phyloP scores from a whole-genome alignment of 2,329 filamentous ascomycete species.

The Gliomastix tumulicola region DNA sequence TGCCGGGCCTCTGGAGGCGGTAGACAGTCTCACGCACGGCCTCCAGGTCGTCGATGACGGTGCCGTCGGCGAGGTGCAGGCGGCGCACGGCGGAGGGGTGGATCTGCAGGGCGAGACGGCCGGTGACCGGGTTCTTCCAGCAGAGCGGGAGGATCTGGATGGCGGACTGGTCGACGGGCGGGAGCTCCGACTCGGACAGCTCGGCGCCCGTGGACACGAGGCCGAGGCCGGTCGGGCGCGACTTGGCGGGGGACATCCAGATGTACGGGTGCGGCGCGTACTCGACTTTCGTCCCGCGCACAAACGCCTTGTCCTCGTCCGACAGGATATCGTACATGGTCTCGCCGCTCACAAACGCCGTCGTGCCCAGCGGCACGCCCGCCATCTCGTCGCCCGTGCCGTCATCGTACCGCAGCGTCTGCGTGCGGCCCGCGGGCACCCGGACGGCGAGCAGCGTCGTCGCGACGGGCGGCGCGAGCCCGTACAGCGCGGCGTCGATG shows the following conservation, averaged over 20 bases:
- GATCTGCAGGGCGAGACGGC: slow-evolving; percentile 62
- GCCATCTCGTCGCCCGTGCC: slow-evolving; percentile 57
- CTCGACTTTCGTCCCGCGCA: slow-evolving; percentile 58
- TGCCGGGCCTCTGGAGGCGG: slow-evolving; percentile 63
- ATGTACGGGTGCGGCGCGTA: slow-evolving; percentile 77
- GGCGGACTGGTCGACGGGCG: slow-evolving; percentile 56
- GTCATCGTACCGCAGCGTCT: slow-evolving; percentile 69
- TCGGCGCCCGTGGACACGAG: slow-evolving; percentile 61
- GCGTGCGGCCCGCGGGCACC: slow-evolving; percentile 58
- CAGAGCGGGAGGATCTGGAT: slow-evolving; percentile 69
- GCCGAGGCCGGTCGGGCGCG: slow-evolving; percentile 63
- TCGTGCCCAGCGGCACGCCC: slow-evolving; percentile 65
- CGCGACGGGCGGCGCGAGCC: slow-evolving; percentile 64
- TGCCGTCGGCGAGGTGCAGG: slow-evolving; percentile 60
- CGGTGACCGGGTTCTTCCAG: slow-evolving; percentile 70
- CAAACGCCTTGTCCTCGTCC: slow-evolving; percentile 60
- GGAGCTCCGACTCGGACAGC: slow-evolving; percentile 50
- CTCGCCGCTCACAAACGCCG: slow-evolving; percentile 67
- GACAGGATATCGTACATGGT: slow-evolving; percentile 63
- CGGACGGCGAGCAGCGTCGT: slow-evolving; percentile 69
- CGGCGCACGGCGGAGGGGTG: slow-evolving; percentile 66
- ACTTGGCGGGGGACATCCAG: slow-evolving; percentile 68
- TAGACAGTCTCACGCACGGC: slow-evolving; percentile 63
- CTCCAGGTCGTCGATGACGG: slow-evolving; percentile 60
- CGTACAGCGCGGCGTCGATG: slow-evolving; percentile 72